Percentiles rank a stretch among this genome's conserved stretches.
These are phyloP conservation scores for Termitomyces sp. DNA, from an alignment of 1,284 basidiomycete species.

Conservation along the genomic window DNA sequence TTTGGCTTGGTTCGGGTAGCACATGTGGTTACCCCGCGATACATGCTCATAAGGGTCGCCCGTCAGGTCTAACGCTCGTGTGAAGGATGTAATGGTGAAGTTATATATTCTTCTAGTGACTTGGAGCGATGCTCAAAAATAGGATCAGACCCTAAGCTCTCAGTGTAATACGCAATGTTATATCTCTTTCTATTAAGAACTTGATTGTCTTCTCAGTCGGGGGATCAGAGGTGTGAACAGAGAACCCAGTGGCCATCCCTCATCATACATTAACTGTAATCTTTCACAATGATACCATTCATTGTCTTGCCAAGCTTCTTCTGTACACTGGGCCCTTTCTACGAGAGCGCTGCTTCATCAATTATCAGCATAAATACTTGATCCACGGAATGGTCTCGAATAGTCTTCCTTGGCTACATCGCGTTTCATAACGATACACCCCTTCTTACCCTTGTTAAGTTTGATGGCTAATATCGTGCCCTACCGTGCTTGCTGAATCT, in stretches of 20 bases:
- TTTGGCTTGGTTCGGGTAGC: not conserved
- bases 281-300: not conserved
- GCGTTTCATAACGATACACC: too few relatives aligned
- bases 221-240: not conserved
- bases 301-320: not conserved
- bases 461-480: too few relatives aligned
- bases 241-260: not conserved
- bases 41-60: not conserved
- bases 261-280: not conserved
- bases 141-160: not conserved
- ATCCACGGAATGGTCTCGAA: not conserved
- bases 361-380: not conserved
- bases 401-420: not conserved
- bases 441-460: too few relatives aligned
- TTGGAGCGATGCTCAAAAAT: not conserved
- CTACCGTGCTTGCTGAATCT: too few relatives aligned
- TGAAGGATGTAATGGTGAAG: not conserved
- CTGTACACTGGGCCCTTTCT: not conserved
- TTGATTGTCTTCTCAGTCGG: not conserved
- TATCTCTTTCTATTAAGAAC: not conserved
- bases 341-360: not conserved
- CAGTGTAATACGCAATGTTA: not conserved
- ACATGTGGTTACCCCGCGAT: not conserved
- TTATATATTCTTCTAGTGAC: not conserved
- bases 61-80: not conserved